Percentiles rank a stretch among this genome's conserved stretches.
phyloP scores from a whole-genome alignment of 257 asterid species.

The Solanum habrochaites region DNA sequence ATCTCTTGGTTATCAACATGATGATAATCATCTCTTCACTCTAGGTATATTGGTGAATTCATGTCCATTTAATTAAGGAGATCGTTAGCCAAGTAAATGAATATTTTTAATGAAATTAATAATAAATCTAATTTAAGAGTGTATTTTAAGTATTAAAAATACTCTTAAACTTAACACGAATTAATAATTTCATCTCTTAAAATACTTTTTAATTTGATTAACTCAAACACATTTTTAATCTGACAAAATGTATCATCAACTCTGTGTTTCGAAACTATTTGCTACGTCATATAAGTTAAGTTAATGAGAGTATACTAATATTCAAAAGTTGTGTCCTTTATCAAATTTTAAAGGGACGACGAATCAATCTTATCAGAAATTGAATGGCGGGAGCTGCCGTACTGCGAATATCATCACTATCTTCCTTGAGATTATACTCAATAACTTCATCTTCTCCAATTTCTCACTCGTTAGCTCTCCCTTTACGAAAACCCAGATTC shows the following conservation, averaged over 20 bases:
- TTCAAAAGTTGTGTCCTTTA: neutral
- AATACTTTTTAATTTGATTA: too few relatives aligned
- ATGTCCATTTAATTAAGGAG: neutral
- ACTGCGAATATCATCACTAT: neutral
- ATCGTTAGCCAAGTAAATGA: neutral
- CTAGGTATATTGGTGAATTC: neutral
- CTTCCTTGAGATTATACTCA: neutral
- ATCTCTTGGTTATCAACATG: neutral
- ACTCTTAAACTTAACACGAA: too few relatives aligned
- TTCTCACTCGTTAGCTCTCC: neutral
- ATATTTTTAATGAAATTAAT: too few relatives aligned
- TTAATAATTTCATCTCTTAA: too few relatives aligned
- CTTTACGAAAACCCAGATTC: neutral
- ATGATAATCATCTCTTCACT: neutral
- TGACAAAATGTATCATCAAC: neutral
- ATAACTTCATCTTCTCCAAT: neutral
- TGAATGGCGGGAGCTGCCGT: constrained; percentile 1
- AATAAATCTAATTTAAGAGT: too few relatives aligned
- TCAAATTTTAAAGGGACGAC: neutral
- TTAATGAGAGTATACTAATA: neutral
- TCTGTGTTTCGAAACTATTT: too few relatives aligned
- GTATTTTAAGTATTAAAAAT: too few relatives aligned
- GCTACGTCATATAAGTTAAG: too few relatives aligned
- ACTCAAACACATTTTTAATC: neutral
- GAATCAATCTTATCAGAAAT: neutral